Percentiles rank a stretch among this genome's conserved stretches.
phyloP scores from a whole-genome alignment of 441 rosid species.

The Populus trichocarpa region DNA sequence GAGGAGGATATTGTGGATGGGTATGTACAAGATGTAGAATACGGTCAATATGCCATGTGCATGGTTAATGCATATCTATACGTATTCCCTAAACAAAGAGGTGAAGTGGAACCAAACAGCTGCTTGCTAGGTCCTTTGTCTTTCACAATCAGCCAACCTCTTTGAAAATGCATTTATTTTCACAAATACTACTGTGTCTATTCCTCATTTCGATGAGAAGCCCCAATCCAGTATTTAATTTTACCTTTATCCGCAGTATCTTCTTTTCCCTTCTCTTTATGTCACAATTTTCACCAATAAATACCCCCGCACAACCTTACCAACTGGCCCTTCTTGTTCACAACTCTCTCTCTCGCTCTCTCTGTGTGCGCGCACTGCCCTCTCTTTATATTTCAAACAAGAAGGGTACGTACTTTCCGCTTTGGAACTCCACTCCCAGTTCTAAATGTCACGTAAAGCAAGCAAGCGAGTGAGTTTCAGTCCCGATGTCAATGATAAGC shows the following conservation, averaged over 20 bases:
- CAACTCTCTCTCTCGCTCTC: neutral
- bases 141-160: conserved; percentile 15
- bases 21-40: neutral
- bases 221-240: neutral
- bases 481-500: conserved; percentile 36
- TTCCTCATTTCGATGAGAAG: neutral
- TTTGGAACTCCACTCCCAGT: neutral
- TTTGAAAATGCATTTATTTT: conserved; percentile 23
- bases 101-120: neutral
- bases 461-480: neutral
- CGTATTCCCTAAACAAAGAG: neutral
- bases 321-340: conserved; percentile 11
- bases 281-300: conserved; percentile 20
- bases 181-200: neutral
- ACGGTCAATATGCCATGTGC: conserved; percentile 20
- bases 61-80: conserved; percentile 28
- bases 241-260: conserved; percentile 4
- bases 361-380: neutral
- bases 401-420: neutral
- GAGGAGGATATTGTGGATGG: neutral
- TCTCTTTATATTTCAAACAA: neutral
- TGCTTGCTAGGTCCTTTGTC: neutral
- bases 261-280: conserved; percentile 8
- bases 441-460: neutral
- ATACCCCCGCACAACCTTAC: conserved; percentile 19